phyloP scores from a whole-genome alignment of 192 early-diverging fungal species.

The Cetraspora pellucida region DNA sequence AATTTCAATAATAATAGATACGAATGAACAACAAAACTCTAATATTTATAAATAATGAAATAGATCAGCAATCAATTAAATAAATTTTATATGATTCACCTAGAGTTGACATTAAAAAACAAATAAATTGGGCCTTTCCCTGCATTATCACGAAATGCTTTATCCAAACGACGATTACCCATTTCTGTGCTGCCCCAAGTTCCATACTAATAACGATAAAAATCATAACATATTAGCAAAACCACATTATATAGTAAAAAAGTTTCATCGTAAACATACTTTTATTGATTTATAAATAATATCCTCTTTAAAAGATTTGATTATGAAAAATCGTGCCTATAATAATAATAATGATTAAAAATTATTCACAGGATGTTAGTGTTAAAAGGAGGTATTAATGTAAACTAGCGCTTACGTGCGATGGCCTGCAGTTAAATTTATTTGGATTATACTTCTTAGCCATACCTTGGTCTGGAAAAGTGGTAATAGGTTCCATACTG shows the following conservation, averaged over 20 bases:
- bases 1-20: background rate
- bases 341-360: conserved; percentile 2
- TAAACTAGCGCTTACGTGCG: conserved; percentile 15
- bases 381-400: background rate
- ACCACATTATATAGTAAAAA: too few species aligned
- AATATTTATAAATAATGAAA: background rate
- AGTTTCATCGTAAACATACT: background rate
- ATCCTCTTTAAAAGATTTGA: conserved; percentile 57
- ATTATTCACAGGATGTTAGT: background rate
- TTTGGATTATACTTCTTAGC: conserved; percentile 35
- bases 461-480: background rate
- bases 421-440: conserved; percentile 20
- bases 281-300: conserved; percentile 48
- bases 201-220: conserved; percentile 35
- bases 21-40: background rate
- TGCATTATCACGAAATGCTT: conserved; percentile 43
- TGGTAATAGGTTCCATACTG: too few species aligned
- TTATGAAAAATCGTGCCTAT: conserved; percentile 57
- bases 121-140: conserved; percentile 47
- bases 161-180: conserved; percentile 57
- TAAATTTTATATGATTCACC: background rate
- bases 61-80: too few species aligned
- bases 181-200: conserved; percentile 62
- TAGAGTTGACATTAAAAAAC: conserved; percentile 57
- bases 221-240: too few species aligned